Conservation (phyloP, 768 basidiomycete genomes). For the Psilocybe azurescens region DNA sequence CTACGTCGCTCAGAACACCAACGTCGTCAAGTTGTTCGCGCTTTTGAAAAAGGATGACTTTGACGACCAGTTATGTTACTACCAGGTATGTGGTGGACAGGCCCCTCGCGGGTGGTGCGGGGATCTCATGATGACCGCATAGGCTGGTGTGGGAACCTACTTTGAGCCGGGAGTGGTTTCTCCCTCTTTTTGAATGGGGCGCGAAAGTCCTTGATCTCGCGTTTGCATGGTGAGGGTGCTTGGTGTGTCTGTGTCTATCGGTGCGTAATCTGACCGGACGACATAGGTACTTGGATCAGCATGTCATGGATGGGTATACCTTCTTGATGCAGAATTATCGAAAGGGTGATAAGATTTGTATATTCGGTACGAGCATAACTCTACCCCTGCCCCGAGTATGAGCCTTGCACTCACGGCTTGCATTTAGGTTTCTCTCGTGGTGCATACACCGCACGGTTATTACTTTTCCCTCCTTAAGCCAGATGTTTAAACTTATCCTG, state of each 20-base stretch:
- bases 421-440: slow-evolving; percentile 74
- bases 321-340: slow-evolving; percentile 82
- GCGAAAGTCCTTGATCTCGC: slow-evolving; percentile 72
- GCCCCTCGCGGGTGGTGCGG: not conserved
- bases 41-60: slow-evolving; percentile 66
- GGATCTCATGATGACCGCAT: not conserved
- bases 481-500: not conserved
- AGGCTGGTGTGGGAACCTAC: slow-evolving; percentile 57
- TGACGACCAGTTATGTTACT: slow-evolving; percentile 67
- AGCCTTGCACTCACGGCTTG: no score
- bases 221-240: slow-evolving; percentile 66
- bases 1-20: slow-evolving; percentile 52
- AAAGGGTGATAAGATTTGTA: slow-evolving; percentile 74
- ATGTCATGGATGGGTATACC: slow-evolving; percentile 77
- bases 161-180: slow-evolving; percentile 70
- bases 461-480: slow-evolving; percentile 23
- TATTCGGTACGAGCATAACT: slow-evolving; percentile 58
- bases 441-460: slow-evolving; percentile 50
- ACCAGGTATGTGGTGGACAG: slow-evolving; percentile 56
- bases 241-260: not conserved
- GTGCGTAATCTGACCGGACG: not conserved
- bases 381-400: not conserved
- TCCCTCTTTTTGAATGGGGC: slow-evolving; percentile 60
- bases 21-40: slow-evolving; percentile 72
- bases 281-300: slow-evolving; percentile 67